Evolutionary conservation across 2,329 filamentous ascomycete species (phyloP), one percentile per base, ranked within the genome.

Genomic region (Sclerotinia trifoliorum): DNA sequence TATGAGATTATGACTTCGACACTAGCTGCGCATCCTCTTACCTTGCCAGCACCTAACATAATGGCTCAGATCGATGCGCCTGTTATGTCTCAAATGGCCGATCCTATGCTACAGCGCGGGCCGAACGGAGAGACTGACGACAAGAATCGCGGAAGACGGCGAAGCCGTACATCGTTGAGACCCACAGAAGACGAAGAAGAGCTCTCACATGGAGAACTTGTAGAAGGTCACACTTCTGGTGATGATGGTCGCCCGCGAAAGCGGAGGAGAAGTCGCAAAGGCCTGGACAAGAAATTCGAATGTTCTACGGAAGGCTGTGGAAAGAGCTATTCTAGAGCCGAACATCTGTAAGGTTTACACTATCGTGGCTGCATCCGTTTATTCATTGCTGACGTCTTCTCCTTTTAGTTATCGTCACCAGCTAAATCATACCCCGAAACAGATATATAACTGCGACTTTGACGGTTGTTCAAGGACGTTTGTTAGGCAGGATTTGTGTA

Each of bases 321-420:
- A 52, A 99, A 97, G 83, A 96, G 90, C 78, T 99, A 99, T 79
- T 97, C 94, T 35, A 87, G 95, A 77, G 94, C 95, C 11, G 95
- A 98, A 80, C 95, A 99, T 82, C 83, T 99, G 82, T 97, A 86
- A 84, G 84, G 82, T 80, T 32, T 54, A 57, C 52, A 21, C 24
- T 48, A 44, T 32, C 42, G 13, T n/a, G 21, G 32, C 32, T 8
- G 3, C n/a, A 49, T 42, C 26, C 52, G 19, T 24, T 32, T 17
- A 48, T 21, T 6, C 46, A 15, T 24, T 67, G 49, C 68, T 74
- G 58, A 71, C 63, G 66, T 66, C 21, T 21, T 26, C 46, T 29
- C 29, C 26, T 55, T 26, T 56, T 70, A 89, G 87, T 57, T 88
- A 97, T 81, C 88, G 95, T 57, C 94, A 98, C 80, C 94, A 98